Evolutionary conservation across 1,284 basidiomycete species (phyloP).

Genomic region (Rhodofomes roseus): DNA sequence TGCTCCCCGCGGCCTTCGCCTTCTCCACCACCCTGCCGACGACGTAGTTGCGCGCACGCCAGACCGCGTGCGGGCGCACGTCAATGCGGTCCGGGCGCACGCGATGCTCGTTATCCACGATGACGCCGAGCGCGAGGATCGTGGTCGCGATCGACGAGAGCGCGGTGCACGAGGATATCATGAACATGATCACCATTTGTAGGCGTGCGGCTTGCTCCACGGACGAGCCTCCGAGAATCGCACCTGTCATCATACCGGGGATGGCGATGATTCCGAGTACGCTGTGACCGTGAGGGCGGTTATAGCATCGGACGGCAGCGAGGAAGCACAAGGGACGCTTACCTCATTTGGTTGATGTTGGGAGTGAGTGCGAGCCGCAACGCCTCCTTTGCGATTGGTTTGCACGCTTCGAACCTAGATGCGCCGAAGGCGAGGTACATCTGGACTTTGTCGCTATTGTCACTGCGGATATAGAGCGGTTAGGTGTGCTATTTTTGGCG

Average conservation of each 20-base stretch:
- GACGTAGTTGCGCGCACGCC: slow-evolving; percentile 31
- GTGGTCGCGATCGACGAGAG: slow-evolving; percentile 66
- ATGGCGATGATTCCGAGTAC: slow-evolving; percentile 78
- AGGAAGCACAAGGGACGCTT: slow-evolving; percentile 12
- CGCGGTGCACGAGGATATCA: slow-evolving; percentile 76
- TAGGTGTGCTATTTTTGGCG: not conserved
- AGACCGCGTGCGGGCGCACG: slow-evolving; percentile 43
- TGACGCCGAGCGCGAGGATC: slow-evolving; percentile 52
- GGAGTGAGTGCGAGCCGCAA: slow-evolving; percentile 78
- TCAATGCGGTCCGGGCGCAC: slow-evolving; percentile 70
- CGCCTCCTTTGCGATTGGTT: slow-evolving; percentile 72
- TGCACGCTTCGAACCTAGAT: slow-evolving; percentile 73
- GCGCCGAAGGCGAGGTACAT: slow-evolving; percentile 83
- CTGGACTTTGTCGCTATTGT: slow-evolving; percentile 81
- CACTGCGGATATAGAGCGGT: slow-evolving; percentile 36
- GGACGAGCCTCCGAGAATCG: slow-evolving; percentile 79
- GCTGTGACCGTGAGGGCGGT: slow-evolving; percentile 35
- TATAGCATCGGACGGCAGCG: not conserved
- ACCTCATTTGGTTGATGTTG: slow-evolving; percentile 85
- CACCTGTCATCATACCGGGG: slow-evolving; percentile 86
- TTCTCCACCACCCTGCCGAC: slow-evolving; percentile 12
- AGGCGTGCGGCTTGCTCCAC: slow-evolving; percentile 81
- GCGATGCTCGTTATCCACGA: slow-evolving; percentile 68
- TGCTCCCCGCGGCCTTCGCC: slow-evolving; percentile 8
- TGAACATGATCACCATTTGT: slow-evolving; percentile 91